Conservation (phyloP, 345 rosid genomes). For the Ceriops decandra region DNA sequence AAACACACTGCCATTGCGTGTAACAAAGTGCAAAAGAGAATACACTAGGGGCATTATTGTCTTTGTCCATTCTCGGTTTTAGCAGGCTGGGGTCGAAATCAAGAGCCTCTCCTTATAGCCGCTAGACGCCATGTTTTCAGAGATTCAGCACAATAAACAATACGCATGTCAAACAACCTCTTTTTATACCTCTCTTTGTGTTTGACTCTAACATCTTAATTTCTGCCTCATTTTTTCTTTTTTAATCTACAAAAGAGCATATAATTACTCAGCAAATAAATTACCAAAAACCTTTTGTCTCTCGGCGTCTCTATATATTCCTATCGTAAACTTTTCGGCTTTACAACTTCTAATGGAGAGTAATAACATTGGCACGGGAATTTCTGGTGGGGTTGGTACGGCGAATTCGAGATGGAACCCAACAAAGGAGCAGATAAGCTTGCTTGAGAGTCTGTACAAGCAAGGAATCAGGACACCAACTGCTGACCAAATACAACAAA, state of each 20-base stretch:
- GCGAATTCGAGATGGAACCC: conserved; percentile 83
- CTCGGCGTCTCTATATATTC: not conserved
- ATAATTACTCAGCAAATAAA: conserved; percentile 22
- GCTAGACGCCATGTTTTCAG: conserved; percentile 92
- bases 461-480: conserved; percentile 85
- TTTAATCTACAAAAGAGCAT: conserved; percentile 1
- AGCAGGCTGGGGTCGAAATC: conserved; percentile 12
- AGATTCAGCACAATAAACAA: conserved; percentile 73
- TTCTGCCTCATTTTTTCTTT: not conserved
- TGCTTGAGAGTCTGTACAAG: conserved; percentile 65
- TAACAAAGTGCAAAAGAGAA: not conserved
- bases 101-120: conserved; percentile 32
- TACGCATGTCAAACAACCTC: conserved; percentile 73
- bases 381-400: conserved; percentile 21
- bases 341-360: conserved; percentile 17
- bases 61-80: conserved; percentile 16
- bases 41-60: conserved; percentile 10
- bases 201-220: conserved; percentile 14
- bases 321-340: not conserved
- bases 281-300: not conserved
- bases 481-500: conserved; percentile 89
- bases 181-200: conserved; percentile 7
- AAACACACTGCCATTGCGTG: not conserved
- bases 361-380: conserved; percentile 13
- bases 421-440: conserved; percentile 73